A percentile compares a stretch with the other conserved stretches of the same genome.
These are phyloP conservation scores for Agrocybe chaxingu DNA, from an alignment of 768 basidiomycete genomes.

Conservation along the genomic window DNA sequence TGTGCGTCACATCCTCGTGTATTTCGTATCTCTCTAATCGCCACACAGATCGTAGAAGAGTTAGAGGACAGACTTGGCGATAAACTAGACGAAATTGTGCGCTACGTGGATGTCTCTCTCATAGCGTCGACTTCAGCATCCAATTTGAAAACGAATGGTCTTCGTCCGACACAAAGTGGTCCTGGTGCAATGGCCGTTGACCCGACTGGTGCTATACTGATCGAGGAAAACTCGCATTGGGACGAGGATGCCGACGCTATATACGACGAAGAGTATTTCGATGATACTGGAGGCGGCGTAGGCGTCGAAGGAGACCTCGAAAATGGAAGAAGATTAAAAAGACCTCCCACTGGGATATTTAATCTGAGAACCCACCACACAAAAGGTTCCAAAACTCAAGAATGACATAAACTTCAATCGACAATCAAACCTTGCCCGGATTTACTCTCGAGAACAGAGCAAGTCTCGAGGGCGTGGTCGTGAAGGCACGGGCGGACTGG, in stretches of 20 bases:
- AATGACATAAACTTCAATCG: too few species aligned
- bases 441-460: too few species aligned
- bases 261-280: constrained; percentile 54
- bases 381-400: too few species aligned
- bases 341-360: constrained; percentile 26
- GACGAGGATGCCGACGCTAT: constrained; percentile 39
- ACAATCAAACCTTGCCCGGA: too few species aligned
- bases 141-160: constrained; percentile 1
- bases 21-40: background rate
- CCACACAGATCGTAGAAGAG: constrained; percentile 84
- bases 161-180: background rate
- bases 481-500: too few species aligned
- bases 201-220: constrained; percentile 10
- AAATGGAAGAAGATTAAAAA: constrained; percentile 45
- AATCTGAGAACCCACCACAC: background rate
- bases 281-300: constrained; percentile 62
- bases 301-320: constrained; percentile 73
- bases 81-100: constrained; percentile 64
- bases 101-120: constrained; percentile 39
- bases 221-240: constrained; percentile 27
- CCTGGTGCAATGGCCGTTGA: too few species aligned
- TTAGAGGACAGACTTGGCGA: constrained; percentile 78
- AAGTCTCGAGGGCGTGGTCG: too few species aligned
- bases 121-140: constrained; percentile 1
- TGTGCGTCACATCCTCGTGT: constrained; percentile 43